Percentiles rank a stretch among this genome's conserved stretches.
phyloP scores from a whole-genome alignment of 2,329 filamentous ascomycete genomes.

The Fusarium sulawesiense region DNA sequence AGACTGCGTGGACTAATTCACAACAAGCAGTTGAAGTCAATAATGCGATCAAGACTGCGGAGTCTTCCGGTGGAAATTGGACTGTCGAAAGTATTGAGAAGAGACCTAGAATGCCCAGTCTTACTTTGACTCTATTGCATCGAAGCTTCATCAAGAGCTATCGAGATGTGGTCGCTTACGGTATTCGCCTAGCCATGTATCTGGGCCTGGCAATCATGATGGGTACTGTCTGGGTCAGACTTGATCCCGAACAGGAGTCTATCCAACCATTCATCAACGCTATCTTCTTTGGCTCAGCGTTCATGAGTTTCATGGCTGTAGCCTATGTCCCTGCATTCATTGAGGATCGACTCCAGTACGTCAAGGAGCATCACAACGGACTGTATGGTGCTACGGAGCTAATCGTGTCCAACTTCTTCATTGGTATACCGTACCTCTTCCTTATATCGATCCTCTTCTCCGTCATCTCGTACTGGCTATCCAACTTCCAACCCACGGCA shows the following conservation, averaged over 20 bases:
- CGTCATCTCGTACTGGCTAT: conserved; percentile 81
- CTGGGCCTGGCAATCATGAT: conserved; percentile 81
- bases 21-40: conserved; percentile 34
- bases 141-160: conserved; percentile 86
- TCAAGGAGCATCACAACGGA: conserved; percentile 81
- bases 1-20: conserved; percentile 44
- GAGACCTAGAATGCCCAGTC: conserved; percentile 58
- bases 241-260: conserved; percentile 74
- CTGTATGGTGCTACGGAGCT: conserved; percentile 81
- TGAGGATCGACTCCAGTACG: conserved; percentile 58
- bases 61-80: conserved; percentile 45
- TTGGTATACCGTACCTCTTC: conserved; percentile 85
- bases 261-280: conserved; percentile 88
- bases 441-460: conserved; percentile 81
- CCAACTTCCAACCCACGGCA: conserved; percentile 75
- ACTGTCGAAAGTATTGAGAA: conserved; percentile 34
- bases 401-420: conserved; percentile 82
- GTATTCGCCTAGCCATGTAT: conserved; percentile 86
- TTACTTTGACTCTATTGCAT: conserved; percentile 76
- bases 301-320: conserved; percentile 85
- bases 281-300: conserved; percentile 79
- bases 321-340: conserved; percentile 88
- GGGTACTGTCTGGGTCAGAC: conserved; percentile 86
- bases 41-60: conserved; percentile 42
- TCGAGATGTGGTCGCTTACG: conserved; percentile 85